Percentiles rank a stretch among this genome's conserved stretches.
Evolutionary conservation across 305 asterid genomes (phyloP).

Genomic region (Salvia sclarea): DNA sequence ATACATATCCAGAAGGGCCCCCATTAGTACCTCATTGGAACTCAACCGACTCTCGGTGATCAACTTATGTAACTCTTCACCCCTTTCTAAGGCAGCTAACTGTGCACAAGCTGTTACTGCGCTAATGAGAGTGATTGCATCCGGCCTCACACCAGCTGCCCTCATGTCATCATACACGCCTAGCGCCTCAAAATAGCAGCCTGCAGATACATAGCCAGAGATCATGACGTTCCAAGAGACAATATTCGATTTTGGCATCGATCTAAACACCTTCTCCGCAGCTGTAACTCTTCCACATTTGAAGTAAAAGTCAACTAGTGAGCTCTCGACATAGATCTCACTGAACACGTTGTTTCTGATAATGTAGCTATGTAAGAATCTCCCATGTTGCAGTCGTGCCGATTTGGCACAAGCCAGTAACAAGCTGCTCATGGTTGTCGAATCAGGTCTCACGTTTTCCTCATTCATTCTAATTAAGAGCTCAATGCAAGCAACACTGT

Average conservation of each 20-base stretch:
- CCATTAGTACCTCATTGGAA: slow-evolving; percentile 65
- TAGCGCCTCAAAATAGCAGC: slow-evolving; percentile 70
- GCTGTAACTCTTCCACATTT: slow-evolving; percentile 52
- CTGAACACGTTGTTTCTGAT: slow-evolving; percentile 40
- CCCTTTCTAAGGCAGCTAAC: slow-evolving; percentile 59
- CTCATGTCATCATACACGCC: slow-evolving; percentile 50
- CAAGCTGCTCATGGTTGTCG: slow-evolving; percentile 63
- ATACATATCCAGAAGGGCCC: slow-evolving; percentile 83
- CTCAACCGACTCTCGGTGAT: slow-evolving; percentile 44
- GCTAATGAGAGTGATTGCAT: slow-evolving; percentile 68
- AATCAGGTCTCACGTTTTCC: slow-evolving; percentile 48
- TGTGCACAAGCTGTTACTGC: slow-evolving; percentile 76
- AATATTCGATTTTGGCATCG: slow-evolving; percentile 47
- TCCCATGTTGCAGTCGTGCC: slow-evolving; percentile 53
- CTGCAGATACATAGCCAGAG: slow-evolving; percentile 74
- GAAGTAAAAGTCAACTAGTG: slow-evolving; percentile 69
- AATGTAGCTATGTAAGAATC: slow-evolving; percentile 65
- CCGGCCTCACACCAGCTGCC: slow-evolving; percentile 48
- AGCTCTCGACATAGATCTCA: slow-evolving; percentile 52
- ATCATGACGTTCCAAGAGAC: slow-evolving; percentile 82
- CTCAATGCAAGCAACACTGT: slow-evolving; percentile 50
- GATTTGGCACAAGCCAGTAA: slow-evolving; percentile 69
- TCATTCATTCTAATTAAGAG: slow-evolving; percentile 54
- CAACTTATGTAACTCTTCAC: slow-evolving; percentile 59
- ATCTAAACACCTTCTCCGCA: slow-evolving; percentile 50